Evolutionary conservation across 2,329 filamentous ascomycete species (phyloP).

Genomic region (Huntiella bhutanensis): DNA sequence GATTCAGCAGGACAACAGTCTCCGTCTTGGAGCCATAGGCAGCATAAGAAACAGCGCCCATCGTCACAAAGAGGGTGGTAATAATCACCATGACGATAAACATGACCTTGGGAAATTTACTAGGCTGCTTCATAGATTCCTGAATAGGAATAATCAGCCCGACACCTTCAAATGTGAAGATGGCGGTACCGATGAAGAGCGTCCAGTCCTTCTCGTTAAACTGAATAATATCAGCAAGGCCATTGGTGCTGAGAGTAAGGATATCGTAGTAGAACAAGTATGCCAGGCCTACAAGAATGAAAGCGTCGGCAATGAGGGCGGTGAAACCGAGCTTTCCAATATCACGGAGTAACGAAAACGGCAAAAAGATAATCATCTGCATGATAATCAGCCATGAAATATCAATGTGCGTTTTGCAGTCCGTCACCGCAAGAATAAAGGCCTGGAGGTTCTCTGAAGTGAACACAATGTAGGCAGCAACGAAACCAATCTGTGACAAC

Average conservation of each 20-base stretch:
- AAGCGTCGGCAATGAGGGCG: conserved; percentile 78
- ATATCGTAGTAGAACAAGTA: conserved; percentile 96
- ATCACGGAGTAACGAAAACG: conserved; percentile 81
- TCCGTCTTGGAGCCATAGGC: conserved; percentile 90
- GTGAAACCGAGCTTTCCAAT: conserved; percentile 96
- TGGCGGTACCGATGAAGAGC: conserved; percentile 93
- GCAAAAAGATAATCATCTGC: conserved; percentile 89
- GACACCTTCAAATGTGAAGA: conserved; percentile 97
- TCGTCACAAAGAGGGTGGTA: conserved; percentile 72
- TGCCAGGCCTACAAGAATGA: conserved; percentile 78
- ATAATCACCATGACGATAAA: conserved; percentile 89
- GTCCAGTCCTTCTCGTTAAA: conserved; percentile 93
- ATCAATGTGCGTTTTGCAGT: conserved; percentile 70
- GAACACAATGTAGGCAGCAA: conserved; percentile 91
- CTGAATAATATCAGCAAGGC: conserved; percentile 66
- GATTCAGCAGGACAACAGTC: conserved; percentile 87
- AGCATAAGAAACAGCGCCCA: conserved; percentile 86
- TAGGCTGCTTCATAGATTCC: conserved; percentile 81
- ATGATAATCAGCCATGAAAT: conserved; percentile 82
- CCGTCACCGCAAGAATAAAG: conserved; percentile 76
- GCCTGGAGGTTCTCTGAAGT: conserved; percentile 90
- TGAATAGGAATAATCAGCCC: conserved; percentile 96
- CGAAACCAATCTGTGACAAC: conserved; percentile 86
- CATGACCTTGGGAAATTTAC: conserved; percentile 79
- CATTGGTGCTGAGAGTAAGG: conserved; percentile 56